phyloP scores from a whole-genome alignment of 2,329 filamentous ascomycete species.

The Emericellopsis atlantica region DNA sequence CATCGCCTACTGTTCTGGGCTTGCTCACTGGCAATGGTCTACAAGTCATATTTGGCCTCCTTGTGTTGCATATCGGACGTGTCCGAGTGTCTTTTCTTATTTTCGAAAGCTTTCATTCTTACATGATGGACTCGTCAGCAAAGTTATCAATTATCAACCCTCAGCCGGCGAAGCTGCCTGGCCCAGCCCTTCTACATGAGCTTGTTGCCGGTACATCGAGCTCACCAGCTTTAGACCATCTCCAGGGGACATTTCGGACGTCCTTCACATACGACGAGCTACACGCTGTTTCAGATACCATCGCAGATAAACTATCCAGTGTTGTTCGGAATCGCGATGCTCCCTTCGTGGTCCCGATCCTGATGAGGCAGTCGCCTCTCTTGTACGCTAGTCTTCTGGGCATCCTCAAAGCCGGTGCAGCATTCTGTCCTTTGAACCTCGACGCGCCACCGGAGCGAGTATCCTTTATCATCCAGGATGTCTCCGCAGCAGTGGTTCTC shows the following conservation, averaged over 20 bases:
- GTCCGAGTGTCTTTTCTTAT: too few relatives aligned
- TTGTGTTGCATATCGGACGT: too few relatives aligned
- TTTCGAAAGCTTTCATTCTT: too few relatives aligned
- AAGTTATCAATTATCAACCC: conserved; percentile 33
- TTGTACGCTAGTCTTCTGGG: conserved; percentile 70
- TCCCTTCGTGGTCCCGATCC: conserved; percentile 54
- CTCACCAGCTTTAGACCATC: conserved; percentile 17
- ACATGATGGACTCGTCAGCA: conserved; percentile 5
- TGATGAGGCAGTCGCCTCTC: conserved; percentile 63
- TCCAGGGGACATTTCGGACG: conserved; percentile 11
- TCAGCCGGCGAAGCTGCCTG: conserved; percentile 22
- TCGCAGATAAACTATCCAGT: conserved; percentile 37
- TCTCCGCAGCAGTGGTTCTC: conserved; percentile 56
- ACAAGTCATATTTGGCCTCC: too few relatives aligned
- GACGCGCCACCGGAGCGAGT: conserved; percentile 69
- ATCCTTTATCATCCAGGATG: conserved; percentile 69
- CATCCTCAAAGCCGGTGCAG: conserved; percentile 67
- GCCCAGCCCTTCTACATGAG: conserved; percentile 36
- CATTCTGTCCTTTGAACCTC: conserved; percentile 73
- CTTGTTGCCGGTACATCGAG: conserved; percentile 37
- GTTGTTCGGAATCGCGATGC: conserved; percentile 3
- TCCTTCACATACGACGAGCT: conserved; percentile 50
- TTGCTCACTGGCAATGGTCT: too few relatives aligned
- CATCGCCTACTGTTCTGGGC: too few relatives aligned
- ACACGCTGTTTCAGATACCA: conserved; percentile 39